Evolutionary conservation across 2,329 filamentous ascomycete genomes (phyloP), one percentile per base, ranked within the genome.

Genomic region (Colletotrichum camelliae): DNA sequence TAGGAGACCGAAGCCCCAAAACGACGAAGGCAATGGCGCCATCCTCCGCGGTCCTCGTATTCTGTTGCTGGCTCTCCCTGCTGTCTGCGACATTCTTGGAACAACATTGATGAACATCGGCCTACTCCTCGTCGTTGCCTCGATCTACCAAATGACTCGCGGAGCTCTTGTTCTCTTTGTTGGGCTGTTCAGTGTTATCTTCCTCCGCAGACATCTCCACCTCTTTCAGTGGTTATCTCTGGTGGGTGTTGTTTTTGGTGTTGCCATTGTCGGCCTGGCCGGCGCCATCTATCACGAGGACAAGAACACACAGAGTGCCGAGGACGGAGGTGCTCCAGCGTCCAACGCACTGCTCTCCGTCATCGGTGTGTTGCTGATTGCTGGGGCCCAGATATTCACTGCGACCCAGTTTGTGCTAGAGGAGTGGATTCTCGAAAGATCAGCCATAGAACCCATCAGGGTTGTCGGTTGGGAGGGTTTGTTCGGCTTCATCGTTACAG

Each of bases 21-120:
- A 69, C 27, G 48, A 90, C 39, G 84, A 86, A 18, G 81, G 86
- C 4, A 89, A 89, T 66, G 85, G 89, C 15, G 91, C 92, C 31
- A 88, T 93, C 4, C 90, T 98, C 27, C 87, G 87, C 43, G 96
- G 96, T 13, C 91, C 88, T 84, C 93, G 91, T 77, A 89, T 98
- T 24, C 81, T 94, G 5, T 85, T 98, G 35, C 90, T 99, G 70
- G 93, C 96, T 9, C 87, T 98, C 13, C 97, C 97, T 2, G 95
- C 97, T 57, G 94, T 96, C 82, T 98, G 96, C 86, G 97, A 99
- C 83, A 98, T 98, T 78, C 92, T 94, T 29, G 97, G 95, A 64
- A 99, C 97, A 6, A 99, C 97, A 5, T 90, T 98, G 71, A 98
- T 99, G 96, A 99, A 99, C 82, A 94, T 95, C 6, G 97, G 97